Evolutionary conservation across 768 basidiomycete species (phyloP).

Genomic region (Russula lepida): DNA sequence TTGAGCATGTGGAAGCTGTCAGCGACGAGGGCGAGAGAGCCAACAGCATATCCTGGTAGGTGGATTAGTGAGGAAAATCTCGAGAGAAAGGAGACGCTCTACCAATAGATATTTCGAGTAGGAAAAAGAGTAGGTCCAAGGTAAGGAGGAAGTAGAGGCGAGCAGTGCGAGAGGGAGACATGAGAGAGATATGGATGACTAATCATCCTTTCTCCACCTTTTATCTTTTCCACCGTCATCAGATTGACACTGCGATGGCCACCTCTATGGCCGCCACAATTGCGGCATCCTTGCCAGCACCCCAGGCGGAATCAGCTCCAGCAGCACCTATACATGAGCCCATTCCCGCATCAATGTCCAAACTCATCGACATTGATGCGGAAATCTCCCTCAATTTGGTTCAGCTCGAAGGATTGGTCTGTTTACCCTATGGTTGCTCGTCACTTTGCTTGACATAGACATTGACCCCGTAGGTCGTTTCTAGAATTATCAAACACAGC

Average conservation of each 20-base stretch:
- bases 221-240: neutral
- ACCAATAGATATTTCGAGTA: slow-evolving; percentile 80
- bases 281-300: slow-evolving; percentile 72
- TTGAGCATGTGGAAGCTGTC: slow-evolving; percentile 99
- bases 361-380: slow-evolving; percentile 88
- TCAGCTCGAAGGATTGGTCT: slow-evolving; percentile 81
- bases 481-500: slow-evolving; percentile 91
- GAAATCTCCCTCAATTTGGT: slow-evolving; percentile 73
- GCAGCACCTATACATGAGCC: slow-evolving; percentile 69
- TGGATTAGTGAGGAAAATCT: neutral
- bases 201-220: neutral
- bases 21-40: slow-evolving; percentile 89
- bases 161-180: slow-evolving; percentile 54
- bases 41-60: slow-evolving; percentile 79
- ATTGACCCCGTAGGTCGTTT: slow-evolving; percentile 55
- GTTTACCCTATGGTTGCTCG: slow-evolving; percentile 23
- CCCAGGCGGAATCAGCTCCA: slow-evolving; percentile 50
- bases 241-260: slow-evolving; percentile 37
- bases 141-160: slow-evolving; percentile 68
- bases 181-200: slow-evolving; percentile 11
- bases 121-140: slow-evolving; percentile 83
- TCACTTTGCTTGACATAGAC: neutral
- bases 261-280: slow-evolving; percentile 91
- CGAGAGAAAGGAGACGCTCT: slow-evolving; percentile 18
- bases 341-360: slow-evolving; percentile 88